Conservation (phyloP, 805 yeast genomes). For the Lipomyces chichibuensis region DNA sequence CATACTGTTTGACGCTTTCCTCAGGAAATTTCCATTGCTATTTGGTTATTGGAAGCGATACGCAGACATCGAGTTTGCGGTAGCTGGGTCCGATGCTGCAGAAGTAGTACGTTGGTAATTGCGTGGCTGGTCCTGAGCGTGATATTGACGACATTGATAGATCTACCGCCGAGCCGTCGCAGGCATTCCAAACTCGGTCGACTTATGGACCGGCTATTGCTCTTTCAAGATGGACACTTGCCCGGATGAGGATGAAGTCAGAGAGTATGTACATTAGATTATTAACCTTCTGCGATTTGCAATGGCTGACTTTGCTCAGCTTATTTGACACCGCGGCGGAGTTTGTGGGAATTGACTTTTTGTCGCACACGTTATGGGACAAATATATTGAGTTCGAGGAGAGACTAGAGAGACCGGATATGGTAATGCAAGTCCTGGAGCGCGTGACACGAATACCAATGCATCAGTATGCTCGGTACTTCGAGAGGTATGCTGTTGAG, state of each 20-base stretch:
- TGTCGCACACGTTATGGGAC: conserved; percentile 85
- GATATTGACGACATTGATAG: neutral
- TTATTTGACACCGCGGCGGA: conserved; percentile 54
- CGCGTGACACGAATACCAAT: conserved; percentile 58
- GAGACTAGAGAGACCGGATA: conserved; percentile 47
- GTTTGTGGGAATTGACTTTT: conserved; percentile 68
- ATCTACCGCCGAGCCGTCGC: conserved; percentile 45
- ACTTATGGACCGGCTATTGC: conserved; percentile 47
- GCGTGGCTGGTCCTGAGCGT: neutral
- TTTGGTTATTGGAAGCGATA: conserved; percentile 50
- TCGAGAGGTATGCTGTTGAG: conserved; percentile 44
- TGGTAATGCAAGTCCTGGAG: conserved; percentile 50
- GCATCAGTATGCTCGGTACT: conserved; percentile 84
- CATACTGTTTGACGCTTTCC: conserved; percentile 40
- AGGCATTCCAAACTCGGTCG: conserved; percentile 41
- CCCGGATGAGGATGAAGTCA: conserved; percentile 33
- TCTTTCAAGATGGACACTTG: conserved; percentile 42
- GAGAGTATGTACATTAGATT: conserved; percentile 17
- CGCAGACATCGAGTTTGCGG: conserved; percentile 46
- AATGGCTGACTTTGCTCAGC: conserved; percentile 7
- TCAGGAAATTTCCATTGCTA: conserved; percentile 45
- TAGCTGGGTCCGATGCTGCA: conserved; percentile 43
- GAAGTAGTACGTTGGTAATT: conserved; percentile 26
- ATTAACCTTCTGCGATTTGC: neutral
- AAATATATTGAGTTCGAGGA: conserved; percentile 64